These are phyloP conservation scores for Barbarea vulgaris DNA, from an alignment of 345 rosid genomes.

Conservation along the genomic window DNA sequence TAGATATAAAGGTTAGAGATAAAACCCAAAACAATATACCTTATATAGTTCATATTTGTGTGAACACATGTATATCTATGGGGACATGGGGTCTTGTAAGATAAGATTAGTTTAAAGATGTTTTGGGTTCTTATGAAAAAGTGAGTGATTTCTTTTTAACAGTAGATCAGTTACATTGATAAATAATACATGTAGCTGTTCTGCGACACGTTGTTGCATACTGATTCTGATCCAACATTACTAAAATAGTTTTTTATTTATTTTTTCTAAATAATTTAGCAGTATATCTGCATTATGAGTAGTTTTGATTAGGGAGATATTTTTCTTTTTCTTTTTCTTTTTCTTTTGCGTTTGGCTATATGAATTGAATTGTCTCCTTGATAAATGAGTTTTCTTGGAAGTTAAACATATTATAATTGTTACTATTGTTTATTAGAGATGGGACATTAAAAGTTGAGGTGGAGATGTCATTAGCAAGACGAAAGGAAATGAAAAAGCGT, in stretches of 20 bases:
- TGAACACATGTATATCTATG: constrained; percentile 5
- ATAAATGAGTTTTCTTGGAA: constrained; percentile 24
- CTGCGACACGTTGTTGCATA: not conserved
- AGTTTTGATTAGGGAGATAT: not conserved
- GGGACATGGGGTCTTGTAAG: constrained; percentile 6
- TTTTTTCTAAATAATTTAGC: not conserved
- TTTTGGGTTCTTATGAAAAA: constrained; percentile 6
- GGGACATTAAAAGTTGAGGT: constrained; percentile 27
- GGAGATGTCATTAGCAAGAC: constrained; percentile 36
- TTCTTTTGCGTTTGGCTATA: not conserved
- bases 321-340: not conserved
- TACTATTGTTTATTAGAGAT: not conserved
- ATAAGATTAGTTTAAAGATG: not conserved
- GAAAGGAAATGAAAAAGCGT: constrained; percentile 34
- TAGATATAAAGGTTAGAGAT: not conserved
- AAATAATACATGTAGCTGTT: not conserved
- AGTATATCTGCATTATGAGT: not conserved
- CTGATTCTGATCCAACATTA: constrained; percentile 9
- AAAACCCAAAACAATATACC: not conserved
- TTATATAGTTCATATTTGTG: not conserved
- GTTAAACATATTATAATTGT: not conserved
- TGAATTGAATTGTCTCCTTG: constrained; percentile 11
- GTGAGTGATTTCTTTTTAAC: not conserved
- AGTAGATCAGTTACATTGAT: not conserved
- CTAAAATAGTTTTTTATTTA: not conserved